These are phyloP conservation scores for Priceomyces medius DNA, from an alignment of 805 yeast genomes.

Conservation along the genomic window DNA sequence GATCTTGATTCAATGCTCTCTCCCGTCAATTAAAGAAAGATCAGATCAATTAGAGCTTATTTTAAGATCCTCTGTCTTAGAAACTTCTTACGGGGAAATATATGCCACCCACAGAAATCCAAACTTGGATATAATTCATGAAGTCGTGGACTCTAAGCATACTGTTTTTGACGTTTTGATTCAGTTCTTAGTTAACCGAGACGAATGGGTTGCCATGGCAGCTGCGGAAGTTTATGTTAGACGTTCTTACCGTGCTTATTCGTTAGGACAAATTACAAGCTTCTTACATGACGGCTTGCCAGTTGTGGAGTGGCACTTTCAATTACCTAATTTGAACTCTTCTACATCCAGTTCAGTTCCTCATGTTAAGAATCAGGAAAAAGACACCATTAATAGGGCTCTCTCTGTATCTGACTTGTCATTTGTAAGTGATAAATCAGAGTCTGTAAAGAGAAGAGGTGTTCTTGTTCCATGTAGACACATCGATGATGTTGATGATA, in stretches of 20 bases:
- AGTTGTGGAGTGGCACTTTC: conserved; percentile 83
- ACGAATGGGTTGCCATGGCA: conserved; percentile 88
- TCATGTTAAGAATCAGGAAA: conserved; percentile 41
- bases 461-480: conserved; percentile 76
- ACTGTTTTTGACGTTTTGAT: conserved; percentile 94
- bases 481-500: conserved; percentile 87
- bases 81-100: conserved; percentile 83
- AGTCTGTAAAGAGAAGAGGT: conserved; percentile 79
- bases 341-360: conserved; percentile 76
- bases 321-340: conserved; percentile 63
- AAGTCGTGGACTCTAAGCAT: conserved; percentile 93
- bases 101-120: conserved; percentile 78
- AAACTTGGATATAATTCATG: conserved; percentile 73
- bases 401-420: conserved; percentile 91
- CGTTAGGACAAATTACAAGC: conserved; percentile 73
- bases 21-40: conserved; percentile 95
- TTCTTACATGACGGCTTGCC: conserved; percentile 58
- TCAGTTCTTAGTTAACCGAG: conserved; percentile 80
- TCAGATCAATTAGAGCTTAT: conserved; percentile 97
- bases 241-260: conserved; percentile 95
- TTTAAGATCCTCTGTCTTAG: conserved; percentile 85
- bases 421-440: conserved; percentile 71
- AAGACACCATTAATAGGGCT: conserved; percentile 65
- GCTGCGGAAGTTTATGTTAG: conserved; percentile 96
- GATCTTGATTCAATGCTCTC: conserved; percentile 91